Evolutionary conservation across 1,284 basidiomycete species (phyloP), one percentile per base, ranked within the genome.

Genomic region (Phellopilus nigrolimitatus): DNA sequence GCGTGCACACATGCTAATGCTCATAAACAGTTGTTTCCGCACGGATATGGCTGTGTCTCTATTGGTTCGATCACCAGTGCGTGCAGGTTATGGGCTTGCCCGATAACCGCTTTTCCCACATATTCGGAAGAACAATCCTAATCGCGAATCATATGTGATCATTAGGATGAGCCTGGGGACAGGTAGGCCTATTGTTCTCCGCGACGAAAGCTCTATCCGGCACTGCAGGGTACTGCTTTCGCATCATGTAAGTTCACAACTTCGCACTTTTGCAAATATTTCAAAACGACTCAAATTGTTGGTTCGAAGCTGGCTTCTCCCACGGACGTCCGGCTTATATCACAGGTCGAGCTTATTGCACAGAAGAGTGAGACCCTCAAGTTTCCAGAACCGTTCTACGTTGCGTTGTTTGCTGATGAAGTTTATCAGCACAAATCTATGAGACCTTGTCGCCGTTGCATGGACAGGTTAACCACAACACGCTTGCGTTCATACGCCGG

Each of bases 41-140:
- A 1, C 77, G 94, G 44, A 93, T 95, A 54, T 97, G 93, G 94
- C 74, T 95, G 55, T 94, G 91, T 65, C 76, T 94, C 34, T 95
- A 95, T 66, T 91, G 91, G 85, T 91, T 92, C 61, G 90, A 93
- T 69, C 90, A 91, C 68, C 88, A 91, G 87, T 89, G 59, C 54
- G 84, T 73, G 25, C 30, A 12, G 8, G 27, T 37, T 43, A 30
- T 19, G 27, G 27, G 24, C 49, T 47, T 46, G 47, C 52, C 31
- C 51, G 34, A 51, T 33, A 45, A 45, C 31, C 30, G 15, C 74
- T 95, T 42, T 74, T 38, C 46, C 34, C 33, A 25, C 46, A 49
- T 31, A 28, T 33, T 74, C 28, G 28, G 30, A 41, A 22, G 22
- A 15, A n/a, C 19, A 24, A 19, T 15, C 22, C 21, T 17, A 92